phyloP scores from a whole-genome alignment of 2,329 filamentous ascomycete genomes.

The Colletotrichum magnum region DNA sequence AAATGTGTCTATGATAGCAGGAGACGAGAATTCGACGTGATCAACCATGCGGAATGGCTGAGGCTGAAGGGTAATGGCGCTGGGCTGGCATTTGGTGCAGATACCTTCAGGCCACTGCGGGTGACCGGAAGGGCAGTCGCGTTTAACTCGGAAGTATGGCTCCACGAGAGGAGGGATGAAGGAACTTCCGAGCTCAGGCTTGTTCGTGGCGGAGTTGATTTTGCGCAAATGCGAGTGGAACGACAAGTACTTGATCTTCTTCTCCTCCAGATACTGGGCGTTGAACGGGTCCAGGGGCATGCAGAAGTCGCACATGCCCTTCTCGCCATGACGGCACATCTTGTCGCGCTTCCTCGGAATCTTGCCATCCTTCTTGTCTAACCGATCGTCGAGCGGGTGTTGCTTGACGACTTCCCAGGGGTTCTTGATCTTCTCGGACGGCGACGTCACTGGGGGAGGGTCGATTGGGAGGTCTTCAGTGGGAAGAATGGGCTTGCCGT shows the following conservation, averaged over 20 bases:
- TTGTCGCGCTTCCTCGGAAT: constrained; percentile 83
- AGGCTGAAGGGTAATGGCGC: constrained; percentile 93
- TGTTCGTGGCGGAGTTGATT: constrained; percentile 96
- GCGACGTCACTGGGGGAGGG: constrained; percentile 66
- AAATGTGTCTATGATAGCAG: constrained; percentile 87
- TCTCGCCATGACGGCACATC: constrained; percentile 96
- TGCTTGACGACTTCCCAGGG: constrained; percentile 95
- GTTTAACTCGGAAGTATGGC: constrained; percentile 90
- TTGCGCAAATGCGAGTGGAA: constrained; percentile 96
- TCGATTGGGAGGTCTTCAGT: constrained; percentile 77
- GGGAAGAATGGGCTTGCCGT: constrained; percentile 80
- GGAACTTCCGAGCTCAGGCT: constrained; percentile 91
- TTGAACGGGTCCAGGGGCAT: constrained; percentile 97
- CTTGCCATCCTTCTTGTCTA: constrained; percentile 93
- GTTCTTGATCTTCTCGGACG: constrained; percentile 79
- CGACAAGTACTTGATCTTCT: constrained; percentile 98
- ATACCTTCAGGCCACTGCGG: constrained; percentile 96
- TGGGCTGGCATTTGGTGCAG: constrained; percentile 97
- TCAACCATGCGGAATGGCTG: constrained; percentile 98
- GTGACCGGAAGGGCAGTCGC: constrained; percentile 92
- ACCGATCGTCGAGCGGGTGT: constrained; percentile 85
- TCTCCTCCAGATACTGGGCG: constrained; percentile 88
- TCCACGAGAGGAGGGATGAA: constrained; percentile 97
- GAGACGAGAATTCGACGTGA: constrained; percentile 94
- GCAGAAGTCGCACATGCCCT: constrained; percentile 99